phyloP scores from a whole-genome alignment of 768 basidiomycete species.

The Astraeus odoratus region DNA sequence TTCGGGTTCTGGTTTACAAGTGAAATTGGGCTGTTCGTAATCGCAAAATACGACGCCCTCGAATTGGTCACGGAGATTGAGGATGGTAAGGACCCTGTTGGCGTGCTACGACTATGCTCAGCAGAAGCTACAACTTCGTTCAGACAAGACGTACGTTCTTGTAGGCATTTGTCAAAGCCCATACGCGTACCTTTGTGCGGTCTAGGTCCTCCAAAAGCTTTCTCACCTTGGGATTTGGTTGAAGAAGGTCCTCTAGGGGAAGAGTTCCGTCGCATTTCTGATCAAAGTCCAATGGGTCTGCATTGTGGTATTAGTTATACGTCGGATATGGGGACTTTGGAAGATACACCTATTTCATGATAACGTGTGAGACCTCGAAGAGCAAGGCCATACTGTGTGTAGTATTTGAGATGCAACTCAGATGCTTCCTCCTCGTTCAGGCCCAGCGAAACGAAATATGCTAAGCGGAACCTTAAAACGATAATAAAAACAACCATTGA shows the following conservation, averaged over 20 bases:
- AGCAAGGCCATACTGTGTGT: conserved; percentile 76
- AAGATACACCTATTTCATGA: conserved; percentile 57
- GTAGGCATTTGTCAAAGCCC: conserved; percentile 86
- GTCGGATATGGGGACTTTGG: background rate
- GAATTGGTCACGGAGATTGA: conserved; percentile 64
- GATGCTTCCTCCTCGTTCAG: conserved; percentile 63
- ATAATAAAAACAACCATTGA: background rate
- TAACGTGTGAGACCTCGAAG: conserved; percentile 71
- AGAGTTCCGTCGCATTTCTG: conserved; percentile 76
- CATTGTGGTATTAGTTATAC: conserved; percentile 4
- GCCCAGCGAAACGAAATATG: conserved; percentile 68
- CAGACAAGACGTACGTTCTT: conserved; percentile 45
- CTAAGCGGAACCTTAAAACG: conserved; percentile 28
- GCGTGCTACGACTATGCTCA: conserved; percentile 68
- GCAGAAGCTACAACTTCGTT: too few species aligned
- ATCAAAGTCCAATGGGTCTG: conserved; percentile 82
- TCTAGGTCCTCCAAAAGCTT: conserved; percentile 76
- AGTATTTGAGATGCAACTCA: conserved; percentile 64
- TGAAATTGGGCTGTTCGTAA: conserved; percentile 58
- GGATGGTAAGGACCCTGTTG: conserved; percentile 66
- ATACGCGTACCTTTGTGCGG: conserved; percentile 66
- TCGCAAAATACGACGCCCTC: conserved; percentile 76
- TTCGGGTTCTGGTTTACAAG: conserved; percentile 74
- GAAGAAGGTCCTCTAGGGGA: conserved; percentile 74
- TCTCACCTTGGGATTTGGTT: conserved; percentile 52